These are phyloP conservation scores for Cucurbita pepo DNA, from an alignment of 306 rosid genomes.

Conservation along the genomic window DNA sequence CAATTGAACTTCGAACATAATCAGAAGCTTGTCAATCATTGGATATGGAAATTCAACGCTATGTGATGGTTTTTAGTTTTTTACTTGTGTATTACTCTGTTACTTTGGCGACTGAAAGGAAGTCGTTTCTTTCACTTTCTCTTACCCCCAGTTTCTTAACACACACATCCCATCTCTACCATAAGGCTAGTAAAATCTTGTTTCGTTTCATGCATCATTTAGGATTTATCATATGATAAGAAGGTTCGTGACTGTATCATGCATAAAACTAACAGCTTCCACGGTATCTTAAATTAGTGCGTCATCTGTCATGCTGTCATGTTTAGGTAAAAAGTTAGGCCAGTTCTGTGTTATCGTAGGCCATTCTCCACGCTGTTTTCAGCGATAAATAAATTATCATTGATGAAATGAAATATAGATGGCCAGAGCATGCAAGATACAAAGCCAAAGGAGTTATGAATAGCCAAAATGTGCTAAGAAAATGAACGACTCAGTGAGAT, in stretches of 20 bases:
- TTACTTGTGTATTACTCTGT: neutral
- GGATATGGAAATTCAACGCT: neutral
- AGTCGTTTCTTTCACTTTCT: neutral
- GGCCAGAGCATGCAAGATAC: neutral
- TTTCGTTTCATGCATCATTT: neutral
- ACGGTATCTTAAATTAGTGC: neutral
- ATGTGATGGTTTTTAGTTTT: neutral
- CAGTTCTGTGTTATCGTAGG: neutral
- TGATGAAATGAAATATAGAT: neutral
- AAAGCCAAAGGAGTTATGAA: neutral
- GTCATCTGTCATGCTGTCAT: neutral
- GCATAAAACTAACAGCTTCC: neutral
- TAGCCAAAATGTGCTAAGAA: neutral
- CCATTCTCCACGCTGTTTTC: neutral
- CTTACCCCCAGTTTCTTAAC: neutral
- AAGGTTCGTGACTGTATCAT: neutral
- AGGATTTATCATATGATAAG: neutral
- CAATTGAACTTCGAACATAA: neutral
- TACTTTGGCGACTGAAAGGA: neutral
- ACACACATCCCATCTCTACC: neutral
- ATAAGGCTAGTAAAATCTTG: neutral
- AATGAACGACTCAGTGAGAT: neutral
- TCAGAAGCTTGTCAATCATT: neutral
- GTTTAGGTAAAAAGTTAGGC: neutral
- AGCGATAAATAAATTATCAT: neutral